Evolutionary conservation across 768 basidiomycete genomes (phyloP).

Genomic region (Pleurotus sapidus): DNA sequence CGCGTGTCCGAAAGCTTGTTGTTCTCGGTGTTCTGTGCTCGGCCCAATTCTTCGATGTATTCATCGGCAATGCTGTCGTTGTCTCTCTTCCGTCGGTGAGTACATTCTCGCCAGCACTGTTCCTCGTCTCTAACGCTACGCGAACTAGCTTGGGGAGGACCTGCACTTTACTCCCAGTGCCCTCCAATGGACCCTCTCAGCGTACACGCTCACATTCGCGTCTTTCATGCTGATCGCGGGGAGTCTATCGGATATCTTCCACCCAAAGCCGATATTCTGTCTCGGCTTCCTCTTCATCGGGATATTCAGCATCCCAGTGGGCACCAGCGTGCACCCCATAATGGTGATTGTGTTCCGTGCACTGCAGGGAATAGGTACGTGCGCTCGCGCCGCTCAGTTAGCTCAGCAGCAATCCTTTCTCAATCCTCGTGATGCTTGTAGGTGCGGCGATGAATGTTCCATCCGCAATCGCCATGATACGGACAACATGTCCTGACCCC

Average conservation of each 20-base stretch:
- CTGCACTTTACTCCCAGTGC: not conserved
- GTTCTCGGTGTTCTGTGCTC: not conserved
- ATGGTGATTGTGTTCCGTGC: slow-evolving; percentile 11
- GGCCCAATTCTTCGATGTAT: not conserved
- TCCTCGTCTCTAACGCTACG: not conserved
- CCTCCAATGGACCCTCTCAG: slow-evolving; percentile 34
- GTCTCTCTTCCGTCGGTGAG: not conserved
- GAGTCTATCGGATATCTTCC: slow-evolving; percentile 16
- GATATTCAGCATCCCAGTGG: slow-evolving; percentile 7
- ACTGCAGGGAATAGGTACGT: slow-evolving; percentile 11
- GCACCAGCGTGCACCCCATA: slow-evolving; percentile 4
- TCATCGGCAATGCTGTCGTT: not conserved
- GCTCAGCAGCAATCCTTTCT: not conserved
- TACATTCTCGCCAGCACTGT: not conserved
- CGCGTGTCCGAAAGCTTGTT: not conserved
- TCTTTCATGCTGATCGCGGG: slow-evolving; percentile 25
- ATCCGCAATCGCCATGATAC: slow-evolving; percentile 40
- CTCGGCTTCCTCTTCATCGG: slow-evolving; percentile 9
- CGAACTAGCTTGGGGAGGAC: not conserved
- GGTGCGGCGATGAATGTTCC: slow-evolving; percentile 45
- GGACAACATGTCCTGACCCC: slow-evolving; percentile 38
- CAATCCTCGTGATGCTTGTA: slow-evolving; percentile 9
- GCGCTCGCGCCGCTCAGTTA: not conserved
- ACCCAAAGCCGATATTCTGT: slow-evolving; percentile 17
- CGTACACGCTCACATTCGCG: slow-evolving; percentile 40